These are phyloP conservation scores for Lunularia cruciata DNA, from an alignment of 225 moss, liverwort and hornwort genomes.

Conservation along the genomic window DNA sequence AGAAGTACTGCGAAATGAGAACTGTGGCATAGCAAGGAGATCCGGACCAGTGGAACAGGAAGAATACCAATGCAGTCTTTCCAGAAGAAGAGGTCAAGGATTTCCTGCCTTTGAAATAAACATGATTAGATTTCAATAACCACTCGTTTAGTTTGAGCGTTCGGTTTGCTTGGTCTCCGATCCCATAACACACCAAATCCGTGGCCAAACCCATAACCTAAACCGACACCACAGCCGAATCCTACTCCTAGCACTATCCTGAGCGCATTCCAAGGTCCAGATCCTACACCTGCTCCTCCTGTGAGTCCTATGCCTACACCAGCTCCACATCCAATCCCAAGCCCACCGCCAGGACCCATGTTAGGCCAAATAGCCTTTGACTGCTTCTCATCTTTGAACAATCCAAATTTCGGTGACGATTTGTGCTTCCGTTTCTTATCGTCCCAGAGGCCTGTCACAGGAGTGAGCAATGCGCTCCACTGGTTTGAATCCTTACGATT, in stretches of 20 bases:
- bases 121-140: constrained; percentile 78
- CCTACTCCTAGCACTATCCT: constrained; percentile 83
- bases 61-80: no score
- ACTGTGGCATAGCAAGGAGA: no score
- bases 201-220: constrained; percentile 87
- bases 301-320: constrained; percentile 46
- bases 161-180: constrained; percentile 44
- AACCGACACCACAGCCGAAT: constrained; percentile 78
- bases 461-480: constrained; percentile 23
- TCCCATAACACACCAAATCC: constrained; percentile 89
- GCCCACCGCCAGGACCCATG: constrained; percentile 43
- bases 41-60: no score
- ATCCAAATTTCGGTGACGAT: constrained; percentile 28
- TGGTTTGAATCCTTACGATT: not conserved
- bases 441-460: constrained; percentile 38
- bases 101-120: no score
- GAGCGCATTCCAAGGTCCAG: constrained; percentile 68
- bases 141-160: constrained; percentile 56
- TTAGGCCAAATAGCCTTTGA: constrained; percentile 11
- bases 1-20: no score
- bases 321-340: constrained; percentile 49
- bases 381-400: constrained; percentile 31
- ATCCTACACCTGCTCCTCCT: constrained; percentile 85
- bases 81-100: no score
- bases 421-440: constrained; percentile 23